Evolutionary conservation across 2,329 filamentous ascomycete species (phyloP).

Genomic region (Ophiostoma montium): DNA sequence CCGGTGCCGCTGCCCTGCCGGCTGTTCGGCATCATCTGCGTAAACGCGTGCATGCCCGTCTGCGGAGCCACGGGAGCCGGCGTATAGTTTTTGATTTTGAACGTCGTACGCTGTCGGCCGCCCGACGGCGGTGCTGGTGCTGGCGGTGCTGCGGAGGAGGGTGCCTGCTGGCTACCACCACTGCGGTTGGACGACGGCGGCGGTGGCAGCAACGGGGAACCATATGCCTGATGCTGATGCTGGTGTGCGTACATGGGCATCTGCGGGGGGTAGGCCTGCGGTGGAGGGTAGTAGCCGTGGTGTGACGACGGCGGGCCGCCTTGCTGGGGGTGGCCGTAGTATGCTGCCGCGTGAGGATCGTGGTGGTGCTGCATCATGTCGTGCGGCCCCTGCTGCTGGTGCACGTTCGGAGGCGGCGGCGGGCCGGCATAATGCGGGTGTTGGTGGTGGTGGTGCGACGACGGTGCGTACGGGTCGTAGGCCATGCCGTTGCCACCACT

Average conservation of each 20-base stretch:
- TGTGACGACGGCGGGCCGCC: not conserved
- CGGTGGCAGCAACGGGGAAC: not conserved
- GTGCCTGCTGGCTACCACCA: not conserved
- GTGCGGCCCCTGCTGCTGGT: conserved; percentile 15
- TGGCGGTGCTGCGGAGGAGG: not conserved
- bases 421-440: not conserved
- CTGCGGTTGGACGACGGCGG: not conserved
- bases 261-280: not conserved
- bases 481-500: not conserved
- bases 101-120: conserved; percentile 16
- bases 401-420: conserved; percentile 4
- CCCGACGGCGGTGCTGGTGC: conserved; percentile 8
- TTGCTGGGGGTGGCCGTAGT: not conserved
- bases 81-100: conserved; percentile 23
- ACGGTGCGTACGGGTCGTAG: conserved; percentile 2
- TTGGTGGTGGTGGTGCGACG: not conserved
- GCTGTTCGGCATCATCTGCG: conserved; percentile 12
- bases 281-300: not conserved
- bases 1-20: not conserved
- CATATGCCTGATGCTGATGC: not conserved
- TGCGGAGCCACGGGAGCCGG: conserved; percentile 11
- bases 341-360: conserved; percentile 1
- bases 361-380: conserved; percentile 3
- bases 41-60: conserved; percentile 11
- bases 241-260: not conserved